These are phyloP conservation scores for Starmerella geochares DNA, from an alignment of 805 yeast genomes.

Conservation along the genomic window DNA sequence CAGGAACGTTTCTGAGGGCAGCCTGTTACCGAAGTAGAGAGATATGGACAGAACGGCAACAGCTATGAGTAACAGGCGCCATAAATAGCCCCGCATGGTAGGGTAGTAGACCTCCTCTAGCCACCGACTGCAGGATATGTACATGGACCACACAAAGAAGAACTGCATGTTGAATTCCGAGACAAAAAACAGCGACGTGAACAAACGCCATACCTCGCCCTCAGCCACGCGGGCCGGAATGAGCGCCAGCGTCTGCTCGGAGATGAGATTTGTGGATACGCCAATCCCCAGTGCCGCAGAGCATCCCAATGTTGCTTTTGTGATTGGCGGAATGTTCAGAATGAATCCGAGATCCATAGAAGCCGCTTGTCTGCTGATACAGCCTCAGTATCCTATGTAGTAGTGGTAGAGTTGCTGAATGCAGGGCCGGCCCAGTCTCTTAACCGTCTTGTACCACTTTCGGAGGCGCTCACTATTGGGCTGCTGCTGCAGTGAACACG, in stretches of 20 bases:
- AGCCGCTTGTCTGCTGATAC: not conserved
- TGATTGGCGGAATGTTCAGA: conserved; percentile 40
- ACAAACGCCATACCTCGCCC: conserved; percentile 21
- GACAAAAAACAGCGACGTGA: conserved; percentile 17
- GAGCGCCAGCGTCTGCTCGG: conserved; percentile 13
- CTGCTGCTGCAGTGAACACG: not conserved
- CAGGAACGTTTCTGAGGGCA: conserved; percentile 32
- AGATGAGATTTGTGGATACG: conserved; percentile 6
- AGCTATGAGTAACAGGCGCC: conserved; percentile 25
- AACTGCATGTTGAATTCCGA: conserved; percentile 10
- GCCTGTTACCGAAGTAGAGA: conserved; percentile 27
- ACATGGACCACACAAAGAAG: conserved; percentile 1
- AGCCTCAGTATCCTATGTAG: not conserved
- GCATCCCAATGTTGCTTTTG: conserved; percentile 34
- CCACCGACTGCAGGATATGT: conserved; percentile 21
- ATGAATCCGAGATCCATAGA: conserved; percentile 17
- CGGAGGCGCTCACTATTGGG: not conserved
- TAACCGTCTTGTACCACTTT: not conserved
- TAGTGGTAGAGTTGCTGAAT: not conserved
- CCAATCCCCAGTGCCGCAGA: conserved; percentile 28
- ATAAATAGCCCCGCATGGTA: conserved; percentile 7
- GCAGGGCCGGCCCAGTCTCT: not conserved
- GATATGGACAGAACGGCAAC: conserved; percentile 29
- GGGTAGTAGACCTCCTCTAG: conserved; percentile 32
- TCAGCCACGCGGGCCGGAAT: conserved; percentile 14